Conservation (phyloP, 331 rosid species). For the Pyracantha coccinea region DNA sequence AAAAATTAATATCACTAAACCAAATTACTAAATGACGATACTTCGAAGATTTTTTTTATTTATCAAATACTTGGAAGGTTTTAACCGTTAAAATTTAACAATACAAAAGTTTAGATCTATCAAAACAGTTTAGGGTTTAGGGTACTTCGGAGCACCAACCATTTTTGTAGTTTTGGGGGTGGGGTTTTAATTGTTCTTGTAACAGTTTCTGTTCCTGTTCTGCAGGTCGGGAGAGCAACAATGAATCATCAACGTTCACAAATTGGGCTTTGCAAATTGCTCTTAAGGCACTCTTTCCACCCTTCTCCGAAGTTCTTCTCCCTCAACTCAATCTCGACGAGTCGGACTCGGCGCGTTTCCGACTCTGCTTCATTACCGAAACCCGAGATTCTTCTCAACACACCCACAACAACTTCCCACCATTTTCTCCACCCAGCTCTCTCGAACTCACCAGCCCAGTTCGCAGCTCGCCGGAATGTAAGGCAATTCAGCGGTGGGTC, state of each 20-base stretch:
- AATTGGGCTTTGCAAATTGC: constrained; percentile 22
- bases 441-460: constrained; percentile 10
- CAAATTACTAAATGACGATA: too few species aligned
- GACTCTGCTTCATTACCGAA: constrained; percentile 11
- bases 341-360: not conserved
- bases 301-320: constrained; percentile 20
- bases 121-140: too few species aligned
- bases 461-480: not conserved
- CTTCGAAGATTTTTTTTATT: too few species aligned
- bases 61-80: too few species aligned
- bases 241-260: constrained; percentile 45
- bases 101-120: too few species aligned
- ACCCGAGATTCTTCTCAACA: not conserved
- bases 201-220: too few species aligned
- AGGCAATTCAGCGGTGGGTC: constrained; percentile 36
- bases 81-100: too few species aligned
- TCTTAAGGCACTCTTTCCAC: constrained; percentile 18
- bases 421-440: constrained; percentile 10
- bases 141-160: too few species aligned
- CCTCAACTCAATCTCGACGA: constrained; percentile 7
- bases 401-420: constrained; percentile 16
- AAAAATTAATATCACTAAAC: too few species aligned
- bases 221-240: not conserved
- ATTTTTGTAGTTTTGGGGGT: too few species aligned
- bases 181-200: not conserved